These are phyloP conservation scores for Eucalyptus microcorys DNA, from an alignment of 345 rosid genomes.

Conservation along the genomic window DNA sequence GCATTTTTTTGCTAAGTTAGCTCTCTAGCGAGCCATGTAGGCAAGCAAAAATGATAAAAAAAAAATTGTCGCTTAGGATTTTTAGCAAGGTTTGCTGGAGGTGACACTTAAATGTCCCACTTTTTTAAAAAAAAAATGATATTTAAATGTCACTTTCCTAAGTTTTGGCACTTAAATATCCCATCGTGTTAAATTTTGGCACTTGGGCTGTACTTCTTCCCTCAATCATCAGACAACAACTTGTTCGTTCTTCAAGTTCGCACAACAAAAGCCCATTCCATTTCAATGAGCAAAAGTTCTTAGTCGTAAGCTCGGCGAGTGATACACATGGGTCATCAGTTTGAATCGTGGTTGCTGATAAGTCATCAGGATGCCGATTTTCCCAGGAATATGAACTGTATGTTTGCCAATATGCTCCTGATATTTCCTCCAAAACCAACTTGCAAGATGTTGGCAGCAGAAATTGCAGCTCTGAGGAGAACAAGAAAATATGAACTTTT, in stretches of 20 bases:
- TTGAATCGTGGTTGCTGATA: background rate
- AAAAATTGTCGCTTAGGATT: no score
- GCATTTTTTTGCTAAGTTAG: no score
- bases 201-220: rapidly evolving
- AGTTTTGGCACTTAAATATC: rapidly evolving
- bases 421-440: background rate
- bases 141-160: no score
- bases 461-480: background rate
- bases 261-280: background rate
- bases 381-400: background rate
- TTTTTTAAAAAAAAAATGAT: no score
- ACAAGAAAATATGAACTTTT: background rate
- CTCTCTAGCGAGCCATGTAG: no score
- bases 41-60: no score
- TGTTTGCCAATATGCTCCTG: background rate
- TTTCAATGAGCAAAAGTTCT: background rate
- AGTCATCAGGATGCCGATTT: background rate
- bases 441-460: background rate
- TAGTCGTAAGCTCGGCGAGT: background rate
- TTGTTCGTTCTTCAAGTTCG: background rate
- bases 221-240: background rate
- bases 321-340: background rate
- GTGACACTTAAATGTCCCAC: no score
- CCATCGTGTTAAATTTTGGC: no score
- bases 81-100: rapidly evolving